These are phyloP conservation scores for Candida hispaniensis DNA, from an alignment of 805 yeast species.

Conservation along the genomic window DNA sequence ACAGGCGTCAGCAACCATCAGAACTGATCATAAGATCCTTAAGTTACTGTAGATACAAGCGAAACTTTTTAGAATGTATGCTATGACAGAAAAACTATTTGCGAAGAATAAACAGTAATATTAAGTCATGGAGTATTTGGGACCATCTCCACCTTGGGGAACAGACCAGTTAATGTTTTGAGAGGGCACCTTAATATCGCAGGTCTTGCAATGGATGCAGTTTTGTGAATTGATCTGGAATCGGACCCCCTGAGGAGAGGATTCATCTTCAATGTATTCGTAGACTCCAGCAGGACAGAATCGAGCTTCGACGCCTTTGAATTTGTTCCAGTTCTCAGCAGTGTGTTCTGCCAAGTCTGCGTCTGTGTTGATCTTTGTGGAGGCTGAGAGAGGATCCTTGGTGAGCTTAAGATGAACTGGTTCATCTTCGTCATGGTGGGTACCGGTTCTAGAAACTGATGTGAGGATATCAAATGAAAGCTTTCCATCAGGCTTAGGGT, in stretches of 20 bases:
- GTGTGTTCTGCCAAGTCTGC: constrained; percentile 47
- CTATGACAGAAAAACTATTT: constrained; percentile 1
- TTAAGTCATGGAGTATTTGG: constrained; percentile 80
- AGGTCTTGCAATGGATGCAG: constrained; percentile 96
- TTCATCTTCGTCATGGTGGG: constrained; percentile 91
- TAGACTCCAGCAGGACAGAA: constrained; percentile 99
- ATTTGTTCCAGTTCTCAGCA: constrained; percentile 56
- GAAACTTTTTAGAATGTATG: neutral
- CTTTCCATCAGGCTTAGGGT: constrained; percentile 94
- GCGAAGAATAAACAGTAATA: too few species aligned
- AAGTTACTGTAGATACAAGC: too few species aligned
- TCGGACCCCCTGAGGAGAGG: constrained; percentile 48
- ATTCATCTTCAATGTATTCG: constrained; percentile 72
- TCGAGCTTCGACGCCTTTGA: constrained; percentile 76
- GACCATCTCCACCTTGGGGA: constrained; percentile 99
- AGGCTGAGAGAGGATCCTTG: constrained; percentile 17
- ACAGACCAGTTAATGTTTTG: constrained; percentile 93
- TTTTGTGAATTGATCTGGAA: constrained; percentile 94
- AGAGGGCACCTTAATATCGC: constrained; percentile 92
- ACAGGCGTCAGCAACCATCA: too few species aligned
- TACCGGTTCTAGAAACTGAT: constrained; percentile 93
- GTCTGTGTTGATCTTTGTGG: constrained; percentile 14
- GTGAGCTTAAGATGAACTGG: constrained; percentile 65
- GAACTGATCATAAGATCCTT: too few species aligned
- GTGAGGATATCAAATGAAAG: constrained; percentile 86